Evolutionary conservation across 129 eudicot genomes (phyloP).

Genomic region (Kitagawia praeruptora): DNA sequence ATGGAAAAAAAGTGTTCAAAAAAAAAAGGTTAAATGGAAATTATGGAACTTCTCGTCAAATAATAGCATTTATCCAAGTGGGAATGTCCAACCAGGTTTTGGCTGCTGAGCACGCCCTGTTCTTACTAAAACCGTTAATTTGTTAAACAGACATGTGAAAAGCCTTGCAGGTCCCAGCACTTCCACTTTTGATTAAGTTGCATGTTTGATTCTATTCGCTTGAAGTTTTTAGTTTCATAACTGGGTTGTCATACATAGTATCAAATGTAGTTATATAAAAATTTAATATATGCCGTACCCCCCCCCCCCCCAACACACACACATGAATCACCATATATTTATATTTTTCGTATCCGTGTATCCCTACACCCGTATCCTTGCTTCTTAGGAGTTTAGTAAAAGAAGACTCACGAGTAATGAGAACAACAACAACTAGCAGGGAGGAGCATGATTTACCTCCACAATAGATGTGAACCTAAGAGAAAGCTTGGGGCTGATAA

Average conservation of each 20-base stretch:
- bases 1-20: too few relatives aligned
- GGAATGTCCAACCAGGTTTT: neutral
- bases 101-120: neutral
- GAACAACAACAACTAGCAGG: neutral
- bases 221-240: neutral
- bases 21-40: neutral
- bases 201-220: too few relatives aligned
- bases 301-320: neutral
- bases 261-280: too few relatives aligned
- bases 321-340: neutral
- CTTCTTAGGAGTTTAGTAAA: neutral
- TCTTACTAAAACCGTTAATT: neutral
- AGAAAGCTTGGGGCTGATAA: conserved; percentile 71
- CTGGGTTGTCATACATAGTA: neutral
- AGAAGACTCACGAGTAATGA: neutral
- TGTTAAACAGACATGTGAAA: neutral
- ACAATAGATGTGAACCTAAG: conserved; percentile 64
- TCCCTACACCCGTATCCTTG: neutral
- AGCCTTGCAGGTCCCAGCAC: neutral
- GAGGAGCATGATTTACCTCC: conserved; percentile 45
- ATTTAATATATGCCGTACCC: too few relatives aligned
- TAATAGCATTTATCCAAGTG: neutral
- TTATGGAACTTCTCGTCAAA: neutral
- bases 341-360: neutral
- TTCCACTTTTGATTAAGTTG: neutral